Evolutionary conservation across 371 early-diverging fungal genomes (phyloP).

Genomic region (Rhizoclosmatium hyalinum): DNA sequence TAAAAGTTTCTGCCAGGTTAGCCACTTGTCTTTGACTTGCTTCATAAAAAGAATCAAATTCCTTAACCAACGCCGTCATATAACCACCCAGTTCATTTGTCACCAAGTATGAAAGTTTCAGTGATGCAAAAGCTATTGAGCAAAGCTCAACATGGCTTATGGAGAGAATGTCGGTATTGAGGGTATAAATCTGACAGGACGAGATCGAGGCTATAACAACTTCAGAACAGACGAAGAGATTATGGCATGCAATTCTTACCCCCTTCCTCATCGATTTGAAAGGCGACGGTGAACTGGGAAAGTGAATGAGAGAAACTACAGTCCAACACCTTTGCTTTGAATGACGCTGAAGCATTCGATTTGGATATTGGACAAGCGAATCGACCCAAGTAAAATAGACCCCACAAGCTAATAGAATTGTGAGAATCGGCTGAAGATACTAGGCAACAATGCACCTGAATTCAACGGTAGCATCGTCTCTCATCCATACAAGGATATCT

Average conservation of each 20-base stretch:
- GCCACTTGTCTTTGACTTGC: neutral
- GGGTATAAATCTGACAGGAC: neutral
- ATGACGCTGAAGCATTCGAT: neutral
- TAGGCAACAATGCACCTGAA: neutral
- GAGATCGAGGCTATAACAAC: no score
- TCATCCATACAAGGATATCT: neutral
- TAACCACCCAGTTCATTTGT: neutral
- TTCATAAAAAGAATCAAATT: slow-evolving; percentile 7
- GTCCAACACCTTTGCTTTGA: no score
- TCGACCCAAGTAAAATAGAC: slow-evolving; percentile 14
- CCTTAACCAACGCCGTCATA: neutral
- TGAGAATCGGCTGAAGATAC: neutral
- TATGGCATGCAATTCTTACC: no score
- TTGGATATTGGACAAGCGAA: neutral
- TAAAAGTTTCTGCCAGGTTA: slow-evolving; percentile 1
- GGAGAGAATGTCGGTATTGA: slow-evolving; percentile 5
- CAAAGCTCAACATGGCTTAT: neutral
- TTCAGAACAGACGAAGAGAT: no score
- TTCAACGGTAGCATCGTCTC: slow-evolving; percentile 7
- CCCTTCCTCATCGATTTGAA: no score
- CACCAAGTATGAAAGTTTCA: slow-evolving; percentile 9
- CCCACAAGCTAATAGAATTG: slow-evolving; percentile 5
- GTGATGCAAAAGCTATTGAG: neutral
- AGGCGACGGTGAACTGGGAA: no score
- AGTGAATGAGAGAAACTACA: no score